These are phyloP conservation scores for Pyrenophora graminea DNA, from an alignment of 2,329 filamentous ascomycete genomes.

Conservation along the genomic window DNA sequence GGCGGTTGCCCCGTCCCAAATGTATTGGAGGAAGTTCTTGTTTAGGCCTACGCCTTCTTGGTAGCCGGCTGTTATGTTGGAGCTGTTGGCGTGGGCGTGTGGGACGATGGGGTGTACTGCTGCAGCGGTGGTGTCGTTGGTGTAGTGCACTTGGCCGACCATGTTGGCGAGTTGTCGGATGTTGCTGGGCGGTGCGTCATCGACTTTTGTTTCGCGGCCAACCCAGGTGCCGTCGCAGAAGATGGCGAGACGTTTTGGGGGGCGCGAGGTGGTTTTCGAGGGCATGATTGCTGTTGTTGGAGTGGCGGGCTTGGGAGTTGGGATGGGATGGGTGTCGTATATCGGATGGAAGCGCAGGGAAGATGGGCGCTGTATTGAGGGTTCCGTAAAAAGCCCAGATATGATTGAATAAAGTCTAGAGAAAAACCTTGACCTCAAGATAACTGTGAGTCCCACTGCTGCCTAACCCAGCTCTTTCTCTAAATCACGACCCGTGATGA, in stretches of 20 bases:
- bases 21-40: slow-evolving; percentile 42
- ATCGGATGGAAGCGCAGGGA: too few relatives aligned
- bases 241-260: slow-evolving; percentile 33
- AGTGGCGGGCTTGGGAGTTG: neutral
- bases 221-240: slow-evolving; percentile 47
- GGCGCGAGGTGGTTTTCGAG: slow-evolving; percentile 7
- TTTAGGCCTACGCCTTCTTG: slow-evolving; percentile 45
- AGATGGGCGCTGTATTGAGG: too few relatives aligned
- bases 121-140: slow-evolving; percentile 16
- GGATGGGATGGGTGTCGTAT: neutral
- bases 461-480: too few relatives aligned
- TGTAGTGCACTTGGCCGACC: slow-evolving; percentile 34
- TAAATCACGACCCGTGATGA: too few relatives aligned
- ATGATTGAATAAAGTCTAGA: too few relatives aligned
- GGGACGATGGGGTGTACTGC: slow-evolving; percentile 29
- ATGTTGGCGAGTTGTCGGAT: slow-evolving; percentile 39
- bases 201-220: slow-evolving; percentile 38
- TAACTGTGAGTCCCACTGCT: too few relatives aligned
- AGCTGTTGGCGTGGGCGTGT: neutral
- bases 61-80: slow-evolving; percentile 39
- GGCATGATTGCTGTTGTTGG: slow-evolving; percentile 13
- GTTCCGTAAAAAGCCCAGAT: too few relatives aligned
- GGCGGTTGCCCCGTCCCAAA: slow-evolving; percentile 45
- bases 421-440: too few relatives aligned
- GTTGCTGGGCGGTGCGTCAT: slow-evolving; percentile 37